Conservation (phyloP, 2,329 filamentous ascomycete genomes). For the Fusarium robinianum region DNA sequence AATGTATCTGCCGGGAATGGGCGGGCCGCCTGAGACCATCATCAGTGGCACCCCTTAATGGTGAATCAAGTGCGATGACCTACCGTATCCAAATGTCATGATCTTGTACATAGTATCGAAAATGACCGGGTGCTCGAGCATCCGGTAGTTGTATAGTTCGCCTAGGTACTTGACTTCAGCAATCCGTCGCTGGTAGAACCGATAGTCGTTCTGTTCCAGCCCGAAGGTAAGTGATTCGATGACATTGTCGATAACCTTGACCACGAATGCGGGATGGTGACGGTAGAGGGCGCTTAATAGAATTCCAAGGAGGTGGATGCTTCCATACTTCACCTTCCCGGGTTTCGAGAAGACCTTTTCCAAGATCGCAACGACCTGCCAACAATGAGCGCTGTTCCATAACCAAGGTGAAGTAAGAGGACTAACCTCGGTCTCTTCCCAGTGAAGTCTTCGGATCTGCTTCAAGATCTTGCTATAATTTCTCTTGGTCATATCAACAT, state of each 20-base stretch:
- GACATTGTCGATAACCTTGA: conserved; percentile 88
- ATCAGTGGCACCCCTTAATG: conserved; percentile 17
- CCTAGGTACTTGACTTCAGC: conserved; percentile 96
- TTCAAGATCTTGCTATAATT: conserved; percentile 94
- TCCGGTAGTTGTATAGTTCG: conserved; percentile 96
- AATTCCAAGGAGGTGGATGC: conserved; percentile 90
- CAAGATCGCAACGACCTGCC: conserved; percentile 71
- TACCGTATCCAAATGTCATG: conserved; percentile 85
- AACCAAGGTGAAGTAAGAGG: no score
- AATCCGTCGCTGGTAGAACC: conserved; percentile 92
- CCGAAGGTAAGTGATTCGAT: conserved; percentile 87
- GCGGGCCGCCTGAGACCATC: conserved; percentile 68
- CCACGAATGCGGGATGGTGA: conserved; percentile 89
- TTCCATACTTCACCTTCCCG: conserved; percentile 96
- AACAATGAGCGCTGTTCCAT: conserved; percentile 2
- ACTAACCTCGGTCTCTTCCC: conserved; percentile 84
- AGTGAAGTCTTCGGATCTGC: conserved; percentile 92
- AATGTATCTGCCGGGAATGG: conserved; percentile 76
- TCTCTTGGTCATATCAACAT: conserved; percentile 90
- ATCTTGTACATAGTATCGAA: conserved; percentile 96
- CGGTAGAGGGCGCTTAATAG: conserved; percentile 86
- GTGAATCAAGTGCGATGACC: conserved; percentile 26
- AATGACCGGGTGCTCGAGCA: conserved; percentile 92
- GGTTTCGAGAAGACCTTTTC: conserved; percentile 96
- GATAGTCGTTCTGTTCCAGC: conserved; percentile 94